phyloP scores from a whole-genome alignment of 2,329 filamentous ascomycete species.

The Arthrobotrys megalospora region DNA sequence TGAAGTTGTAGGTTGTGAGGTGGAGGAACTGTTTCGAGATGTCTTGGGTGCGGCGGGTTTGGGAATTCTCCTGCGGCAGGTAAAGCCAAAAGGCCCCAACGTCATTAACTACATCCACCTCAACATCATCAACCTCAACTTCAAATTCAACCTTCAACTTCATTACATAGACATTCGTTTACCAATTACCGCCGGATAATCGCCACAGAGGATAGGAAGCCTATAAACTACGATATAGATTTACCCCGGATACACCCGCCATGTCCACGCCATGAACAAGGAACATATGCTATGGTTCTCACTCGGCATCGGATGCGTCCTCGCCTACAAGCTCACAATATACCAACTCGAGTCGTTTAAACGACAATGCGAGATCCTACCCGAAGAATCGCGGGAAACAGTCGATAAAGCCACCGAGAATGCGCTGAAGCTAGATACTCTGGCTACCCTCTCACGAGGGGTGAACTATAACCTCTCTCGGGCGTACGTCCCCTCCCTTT shows the following conservation, averaged over 20 bases:
- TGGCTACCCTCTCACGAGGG: slow-evolving; percentile 36
- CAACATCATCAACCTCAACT: slow-evolving; percentile 6
- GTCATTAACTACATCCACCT: slow-evolving; percentile 10
- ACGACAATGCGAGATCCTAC: slow-evolving; percentile 50
- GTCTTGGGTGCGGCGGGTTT: not conserved
- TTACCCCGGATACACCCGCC: not conserved
- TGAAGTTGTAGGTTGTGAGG: not conserved
- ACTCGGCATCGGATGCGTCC: slow-evolving; percentile 46
- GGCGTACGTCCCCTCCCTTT: slow-evolving; percentile 34
- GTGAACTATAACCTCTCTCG: slow-evolving; percentile 59
- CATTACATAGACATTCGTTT: not conserved
- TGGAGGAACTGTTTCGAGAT: slow-evolving; percentile 8
- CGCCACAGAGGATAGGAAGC: not conserved
- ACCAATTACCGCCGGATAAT: not conserved
- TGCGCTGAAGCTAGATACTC: slow-evolving; percentile 55
- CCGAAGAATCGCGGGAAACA: slow-evolving; percentile 54
- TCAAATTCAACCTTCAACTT: not conserved
- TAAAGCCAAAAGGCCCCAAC: not conserved
- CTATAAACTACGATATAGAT: no score
- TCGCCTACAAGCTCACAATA: slow-evolving; percentile 53
- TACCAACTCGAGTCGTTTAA: slow-evolving; percentile 57
- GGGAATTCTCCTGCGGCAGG: slow-evolving; percentile 5
- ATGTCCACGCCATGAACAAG: slow-evolving; percentile 23
- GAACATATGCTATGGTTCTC: slow-evolving; percentile 49
- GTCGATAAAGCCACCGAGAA: slow-evolving; percentile 59